A percentile compares a stretch with the other conserved stretches of the same genome.
Evolutionary conservation across 1,284 basidiomycete genomes (phyloP).

Genomic region (Ceratobasidium sp.): DNA sequence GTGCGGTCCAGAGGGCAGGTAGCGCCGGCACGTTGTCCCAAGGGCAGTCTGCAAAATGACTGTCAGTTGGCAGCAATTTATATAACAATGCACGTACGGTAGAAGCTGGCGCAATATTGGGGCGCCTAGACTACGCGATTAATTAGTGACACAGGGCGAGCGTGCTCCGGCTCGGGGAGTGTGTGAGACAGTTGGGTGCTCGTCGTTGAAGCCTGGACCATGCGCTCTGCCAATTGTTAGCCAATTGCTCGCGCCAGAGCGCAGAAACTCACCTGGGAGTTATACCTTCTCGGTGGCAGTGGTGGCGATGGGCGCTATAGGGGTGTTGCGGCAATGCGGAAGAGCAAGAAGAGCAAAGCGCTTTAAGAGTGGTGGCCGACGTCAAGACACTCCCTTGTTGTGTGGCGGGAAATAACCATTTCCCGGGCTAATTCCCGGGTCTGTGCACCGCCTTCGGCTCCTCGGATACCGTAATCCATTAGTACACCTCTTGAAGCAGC

Average conservation of each 20-base stretch:
- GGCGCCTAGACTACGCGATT: constrained; percentile 3
- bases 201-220: constrained; percentile 7
- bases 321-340: not conserved
- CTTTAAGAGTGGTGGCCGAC: not conserved
- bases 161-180: not conserved
- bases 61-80: constrained; percentile 5
- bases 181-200: not conserved
- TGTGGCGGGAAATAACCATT: not conserved
- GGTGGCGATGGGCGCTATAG: not conserved
- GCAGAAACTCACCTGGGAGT: not conserved
- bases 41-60: not conserved
- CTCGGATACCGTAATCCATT: not conserved
- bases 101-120: not conserved
- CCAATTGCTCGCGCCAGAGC: not conserved
- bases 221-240: constrained; percentile 14
- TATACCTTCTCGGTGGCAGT: not conserved
- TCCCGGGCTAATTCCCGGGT: not conserved
- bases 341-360: not conserved
- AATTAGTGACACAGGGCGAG: not conserved
- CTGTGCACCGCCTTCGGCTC: not conserved
- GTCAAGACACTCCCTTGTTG: not conserved
- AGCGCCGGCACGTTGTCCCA: constrained; percentile 28
- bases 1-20: constrained; percentile 8
- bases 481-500: not conserved
- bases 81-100: not conserved